phyloP scores from a whole-genome alignment of 768 basidiomycete species.

The Grammothele lineata region DNA sequence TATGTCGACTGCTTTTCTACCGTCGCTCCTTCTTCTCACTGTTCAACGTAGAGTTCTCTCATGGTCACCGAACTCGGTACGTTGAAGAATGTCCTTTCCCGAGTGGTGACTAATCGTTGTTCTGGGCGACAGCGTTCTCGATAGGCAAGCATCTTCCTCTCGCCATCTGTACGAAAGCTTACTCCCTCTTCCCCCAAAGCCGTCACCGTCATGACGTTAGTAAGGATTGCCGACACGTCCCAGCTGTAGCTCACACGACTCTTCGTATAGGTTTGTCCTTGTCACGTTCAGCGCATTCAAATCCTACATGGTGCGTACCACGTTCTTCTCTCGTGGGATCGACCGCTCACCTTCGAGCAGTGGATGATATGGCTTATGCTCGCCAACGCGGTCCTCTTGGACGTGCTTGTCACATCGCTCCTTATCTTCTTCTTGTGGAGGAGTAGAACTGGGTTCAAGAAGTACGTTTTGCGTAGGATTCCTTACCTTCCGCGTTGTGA shows the following conservation, averaged over 20 bases:
- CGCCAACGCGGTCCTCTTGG: background rate
- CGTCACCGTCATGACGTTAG: background rate
- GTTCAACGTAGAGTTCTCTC: background rate
- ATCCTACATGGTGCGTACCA: background rate
- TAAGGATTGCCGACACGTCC: no score
- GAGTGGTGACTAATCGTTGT: background rate
- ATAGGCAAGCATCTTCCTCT: background rate
- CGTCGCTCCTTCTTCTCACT: no score
- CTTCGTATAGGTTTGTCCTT: background rate
- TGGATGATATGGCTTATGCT: background rate
- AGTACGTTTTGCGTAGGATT: background rate
- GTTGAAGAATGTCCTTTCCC: background rate
- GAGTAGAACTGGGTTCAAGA: background rate
- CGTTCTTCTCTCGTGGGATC: no score
- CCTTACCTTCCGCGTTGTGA: background rate
- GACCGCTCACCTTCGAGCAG: background rate
- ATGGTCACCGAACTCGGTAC: background rate
- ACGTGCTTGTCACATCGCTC: background rate
- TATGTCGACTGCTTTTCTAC: background rate
- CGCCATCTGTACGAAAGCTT: no score
- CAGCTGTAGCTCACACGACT: no score
- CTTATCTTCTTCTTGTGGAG: background rate
- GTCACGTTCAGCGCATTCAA: background rate
- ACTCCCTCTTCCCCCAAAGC: no score
- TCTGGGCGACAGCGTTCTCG: background rate